Evolutionary conservation across 2,329 filamentous ascomycete genomes (phyloP), one percentile per base, ranked within the genome.

Genomic region (Pseudogymnoascus sp.): DNA sequence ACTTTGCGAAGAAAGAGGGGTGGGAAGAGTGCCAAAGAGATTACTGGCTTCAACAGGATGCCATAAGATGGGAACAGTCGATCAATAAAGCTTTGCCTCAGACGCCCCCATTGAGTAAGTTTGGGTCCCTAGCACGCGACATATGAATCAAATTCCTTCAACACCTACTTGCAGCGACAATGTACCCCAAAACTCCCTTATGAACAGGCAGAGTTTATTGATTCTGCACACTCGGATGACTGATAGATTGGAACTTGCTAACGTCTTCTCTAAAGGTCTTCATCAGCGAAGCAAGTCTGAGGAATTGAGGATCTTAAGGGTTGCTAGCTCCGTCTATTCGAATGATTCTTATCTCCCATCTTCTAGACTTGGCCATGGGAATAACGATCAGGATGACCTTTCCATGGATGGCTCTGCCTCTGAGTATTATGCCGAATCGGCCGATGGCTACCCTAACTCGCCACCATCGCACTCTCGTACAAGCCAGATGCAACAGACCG

Each of bases 61-160:
- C 59, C 34, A 42, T 61, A 39, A 42, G 39, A 8, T 61, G 59
- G 59, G 34, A 40, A 31, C 23, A 40, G 6, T 40, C 59, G 14
- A 40, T 61, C 21, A 61, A 61, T 31, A 61, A 61, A 31, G 59
- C 59, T 16, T 40, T 61, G 18, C 51, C 51, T 34, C n/a, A 57
- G 5, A 57, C 51, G n/a, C 51, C 51, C 12, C n/a, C 26, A 21
- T 18, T 12, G 29, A 57, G 51, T 57, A 57, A 57, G 51, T 57
- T 34, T 18, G n/a, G 31, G 11, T 5, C 29, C 29, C 16, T n/a
- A 57, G 29, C 14, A 57, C 29, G 51, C 29, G 11, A 36, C 29
- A 57, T 5, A 34, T 12, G 16, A 36, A 34, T 8, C 51, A 14
- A 34, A 12, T 10, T 34, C 18, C n/a, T 57, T 26, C n/a, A 34